Conservation (phyloP, 495 filamentous ascomycete species). For the Coniosporium apollinis region DNA sequence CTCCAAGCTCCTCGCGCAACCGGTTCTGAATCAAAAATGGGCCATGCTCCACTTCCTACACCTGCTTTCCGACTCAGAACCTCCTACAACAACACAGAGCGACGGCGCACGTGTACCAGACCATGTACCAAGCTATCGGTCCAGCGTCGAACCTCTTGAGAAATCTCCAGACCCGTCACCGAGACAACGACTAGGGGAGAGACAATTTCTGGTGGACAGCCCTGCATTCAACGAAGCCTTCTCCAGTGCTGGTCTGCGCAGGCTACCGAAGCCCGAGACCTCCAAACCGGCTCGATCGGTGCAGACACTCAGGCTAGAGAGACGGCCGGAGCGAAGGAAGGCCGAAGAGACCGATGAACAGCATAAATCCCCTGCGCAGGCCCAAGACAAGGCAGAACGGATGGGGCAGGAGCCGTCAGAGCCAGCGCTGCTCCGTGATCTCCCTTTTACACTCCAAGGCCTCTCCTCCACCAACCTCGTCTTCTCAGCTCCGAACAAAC, state of each 20-base stretch:
- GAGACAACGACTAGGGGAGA: neutral
- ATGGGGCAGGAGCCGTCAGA: slow-evolving; percentile 29
- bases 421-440: slow-evolving; percentile 63
- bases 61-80: slow-evolving; percentile 40
- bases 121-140: neutral
- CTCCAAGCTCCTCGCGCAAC: slow-evolving; percentile 68
- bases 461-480: slow-evolving; percentile 70
- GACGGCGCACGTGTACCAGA: neutral
- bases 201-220: slow-evolving; percentile 4
- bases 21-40: slow-evolving; percentile 91
- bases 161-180: neutral
- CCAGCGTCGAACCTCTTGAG: slow-evolving; percentile 5
- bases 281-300: slow-evolving; percentile 1
- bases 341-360: slow-evolving; percentile 47
- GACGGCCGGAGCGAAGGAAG: slow-evolving; percentile 44
- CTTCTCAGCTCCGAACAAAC: slow-evolving; percentile 45
- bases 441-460: slow-evolving; percentile 90
- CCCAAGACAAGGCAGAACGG: slow-evolving; percentile 4
- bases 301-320: slow-evolving; percentile 28
- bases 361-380: slow-evolving; percentile 10
- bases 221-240: slow-evolving; percentile 36
- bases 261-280: slow-evolving; percentile 22
- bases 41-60: slow-evolving; percentile 83
- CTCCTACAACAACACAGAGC: neutral
- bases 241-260: slow-evolving; percentile 33